Evolutionary conservation across 2,329 filamentous ascomycete genomes (phyloP).

Genomic region (Colletotrichum sp.): DNA sequence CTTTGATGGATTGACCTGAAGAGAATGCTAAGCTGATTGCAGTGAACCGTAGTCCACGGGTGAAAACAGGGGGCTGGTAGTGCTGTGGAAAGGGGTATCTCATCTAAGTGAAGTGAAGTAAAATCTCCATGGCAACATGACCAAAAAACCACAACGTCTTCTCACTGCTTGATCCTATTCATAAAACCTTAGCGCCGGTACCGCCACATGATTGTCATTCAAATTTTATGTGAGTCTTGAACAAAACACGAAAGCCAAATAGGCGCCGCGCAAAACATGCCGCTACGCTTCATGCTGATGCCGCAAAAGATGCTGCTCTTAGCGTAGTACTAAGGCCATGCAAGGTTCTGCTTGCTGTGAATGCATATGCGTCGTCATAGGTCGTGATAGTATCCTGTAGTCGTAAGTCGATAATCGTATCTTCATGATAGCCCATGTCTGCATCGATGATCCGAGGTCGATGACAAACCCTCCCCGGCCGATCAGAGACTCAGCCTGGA

Average conservation of each 20-base stretch:
- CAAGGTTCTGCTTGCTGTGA: neutral
- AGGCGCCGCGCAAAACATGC: neutral
- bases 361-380: neutral
- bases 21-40: neutral
- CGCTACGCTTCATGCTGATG: neutral
- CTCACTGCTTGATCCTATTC: neutral
- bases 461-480: neutral
- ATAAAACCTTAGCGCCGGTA: neutral
- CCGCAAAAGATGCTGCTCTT: neutral
- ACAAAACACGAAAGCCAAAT: neutral
- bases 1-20: neutral
- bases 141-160: neutral
- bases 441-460: neutral
- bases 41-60: neutral
- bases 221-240: neutral
- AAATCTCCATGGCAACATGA: constrained; percentile 5
- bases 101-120: constrained; percentile 36
- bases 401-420: neutral
- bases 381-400: constrained; percentile 2
- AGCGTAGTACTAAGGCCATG: neutral
- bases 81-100: constrained; percentile 42
- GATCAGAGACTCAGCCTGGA: constrained; percentile 38
- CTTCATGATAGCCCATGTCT: neutral
- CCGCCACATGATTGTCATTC: neutral
- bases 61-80: constrained; percentile 22